phyloP scores from a whole-genome alignment of 116 monocot species.

The Thalassia testudinum region DNA sequence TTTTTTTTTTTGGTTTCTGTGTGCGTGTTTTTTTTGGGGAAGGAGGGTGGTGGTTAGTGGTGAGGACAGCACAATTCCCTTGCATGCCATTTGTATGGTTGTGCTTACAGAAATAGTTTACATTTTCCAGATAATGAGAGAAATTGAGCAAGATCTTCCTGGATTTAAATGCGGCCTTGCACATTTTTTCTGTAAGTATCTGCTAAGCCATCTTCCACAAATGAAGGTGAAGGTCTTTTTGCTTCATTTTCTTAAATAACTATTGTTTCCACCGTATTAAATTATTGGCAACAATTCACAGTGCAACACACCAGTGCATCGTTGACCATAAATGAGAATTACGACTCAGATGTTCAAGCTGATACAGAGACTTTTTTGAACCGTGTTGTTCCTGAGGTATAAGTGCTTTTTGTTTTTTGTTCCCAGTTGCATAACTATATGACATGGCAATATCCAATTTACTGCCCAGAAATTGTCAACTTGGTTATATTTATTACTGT shows the following conservation, averaged over 20 bases:
- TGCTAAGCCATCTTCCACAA: neutral
- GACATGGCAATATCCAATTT: neutral
- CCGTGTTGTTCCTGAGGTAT: constrained; percentile 84
- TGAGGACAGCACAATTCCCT: too few species aligned
- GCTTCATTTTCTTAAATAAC: too few species aligned
- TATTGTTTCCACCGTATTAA: neutral
- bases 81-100: too few species aligned
- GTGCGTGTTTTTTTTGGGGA: too few species aligned
- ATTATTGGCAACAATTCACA: constrained; percentile 9
- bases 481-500: too few species aligned
- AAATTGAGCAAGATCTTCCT: constrained; percentile 66
- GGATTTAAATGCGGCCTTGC: constrained; percentile 90
- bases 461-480: neutral
- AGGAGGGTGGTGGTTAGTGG: too few species aligned
- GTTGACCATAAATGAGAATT: constrained; percentile 95
- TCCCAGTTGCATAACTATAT: neutral
- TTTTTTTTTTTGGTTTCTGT: too few species aligned
- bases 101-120: too few species aligned
- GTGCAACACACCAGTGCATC: constrained; percentile 99
- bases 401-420: constrained; percentile 1
- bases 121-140: constrained; percentile 50
- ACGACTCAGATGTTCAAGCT: constrained; percentile 89
- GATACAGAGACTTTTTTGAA: constrained; percentile 95
- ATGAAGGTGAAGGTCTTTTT: neutral
- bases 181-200: constrained; percentile 81